These are phyloP conservation scores for Aureobasidium vineae DNA, from an alignment of 2,329 filamentous ascomycete species.

Conservation along the genomic window DNA sequence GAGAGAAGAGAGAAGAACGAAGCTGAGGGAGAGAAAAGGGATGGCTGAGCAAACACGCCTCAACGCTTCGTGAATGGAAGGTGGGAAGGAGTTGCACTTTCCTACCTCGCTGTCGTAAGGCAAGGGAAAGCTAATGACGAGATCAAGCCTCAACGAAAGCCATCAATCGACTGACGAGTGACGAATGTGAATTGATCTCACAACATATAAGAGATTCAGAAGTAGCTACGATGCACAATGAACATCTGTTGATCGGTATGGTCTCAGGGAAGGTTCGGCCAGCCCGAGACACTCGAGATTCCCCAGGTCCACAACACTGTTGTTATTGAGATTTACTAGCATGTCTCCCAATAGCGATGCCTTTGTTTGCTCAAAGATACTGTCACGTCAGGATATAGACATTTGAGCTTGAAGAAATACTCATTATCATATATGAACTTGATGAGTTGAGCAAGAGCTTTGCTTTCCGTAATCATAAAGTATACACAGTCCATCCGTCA, in stretches of 20 bases:
- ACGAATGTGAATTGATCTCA: neutral
- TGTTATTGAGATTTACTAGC: no score
- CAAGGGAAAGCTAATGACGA: neutral
- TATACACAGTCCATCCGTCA: neutral
- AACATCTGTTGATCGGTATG: neutral
- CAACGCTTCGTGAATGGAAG: slow-evolving; percentile 5
- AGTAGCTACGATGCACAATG: neutral
- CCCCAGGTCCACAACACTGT: no score
- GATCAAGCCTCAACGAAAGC: neutral
- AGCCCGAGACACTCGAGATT: no score
- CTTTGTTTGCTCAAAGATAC: neutral
- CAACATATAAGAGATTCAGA: no score
- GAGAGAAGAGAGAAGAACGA: slow-evolving; percentile 3
- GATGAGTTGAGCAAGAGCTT: neutral
- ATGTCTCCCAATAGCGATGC: no score
- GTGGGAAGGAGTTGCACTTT: slow-evolving; percentile 1
- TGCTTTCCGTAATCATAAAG: slow-evolving; percentile 8
- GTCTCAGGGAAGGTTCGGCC: neutral
- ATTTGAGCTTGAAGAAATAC: neutral
- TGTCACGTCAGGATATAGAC: neutral
- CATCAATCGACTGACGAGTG: neutral
- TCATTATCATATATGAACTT: neutral
- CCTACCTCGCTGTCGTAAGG: neutral
- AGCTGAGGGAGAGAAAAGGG: neutral
- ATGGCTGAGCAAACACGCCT: neutral